Percentiles rank a stretch among this genome's conserved stretches.
These are phyloP conservation scores for barrel medic (Medicago truncatula) DNA, from an alignment of 306 rosid species.

Conservation along the genomic window MtrunA17r5.0-ANR NC_053045.1:36612001-36612500, in stretches of 20 bases:
- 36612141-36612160: conserved; percentile 27
- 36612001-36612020: conserved; percentile 43
- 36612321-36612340: too few relatives aligned
- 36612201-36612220: conserved; percentile 19
- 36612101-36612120: neutral
- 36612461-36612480: too few relatives aligned
- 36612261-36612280: too few relatives aligned
- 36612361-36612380: conserved; percentile 3
- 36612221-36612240: conserved; percentile 10
- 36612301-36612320: too few relatives aligned
- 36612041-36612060: conserved; percentile 46
- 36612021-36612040: conserved; percentile 67
- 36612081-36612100: neutral
- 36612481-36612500: too few relatives aligned
- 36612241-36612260: neutral
- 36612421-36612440: too few relatives aligned
- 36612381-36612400: conserved; percentile 15
- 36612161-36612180: conserved; percentile 30
- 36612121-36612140: neutral
- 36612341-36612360: too few relatives aligned
- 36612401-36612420: neutral
- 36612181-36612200: neutral
- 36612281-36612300: too few relatives aligned
- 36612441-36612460: neutral
- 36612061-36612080: conserved; percentile 32